Percentiles rank a stretch among this genome's conserved stretches.
These are phyloP conservation scores for Tremella fuciformis DNA, from an alignment of 768 basidiomycete genomes.

Conservation along the genomic window DNA sequence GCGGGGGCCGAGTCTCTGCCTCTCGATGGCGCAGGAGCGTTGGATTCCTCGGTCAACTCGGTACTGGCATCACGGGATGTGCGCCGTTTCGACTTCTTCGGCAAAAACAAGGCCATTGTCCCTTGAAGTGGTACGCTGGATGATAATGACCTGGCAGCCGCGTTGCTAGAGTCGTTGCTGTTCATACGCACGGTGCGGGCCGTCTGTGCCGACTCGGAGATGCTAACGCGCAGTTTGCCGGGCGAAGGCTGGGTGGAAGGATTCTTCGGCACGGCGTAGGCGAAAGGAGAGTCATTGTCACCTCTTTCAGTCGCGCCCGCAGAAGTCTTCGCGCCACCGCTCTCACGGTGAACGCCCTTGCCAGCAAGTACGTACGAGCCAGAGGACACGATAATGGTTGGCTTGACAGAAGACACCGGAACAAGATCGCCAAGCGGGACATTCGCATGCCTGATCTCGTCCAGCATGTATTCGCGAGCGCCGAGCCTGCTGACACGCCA, in stretches of 20 bases:
- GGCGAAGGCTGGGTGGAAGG: background rate
- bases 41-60: background rate
- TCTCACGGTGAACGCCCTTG: constrained; percentile 39
- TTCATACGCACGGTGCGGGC: constrained; percentile 17
- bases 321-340: constrained; percentile 42
- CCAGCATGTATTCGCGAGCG: constrained; percentile 44
- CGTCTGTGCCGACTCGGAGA: background rate
- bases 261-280: constrained; percentile 5
- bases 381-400: constrained; percentile 2
- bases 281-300: background rate
- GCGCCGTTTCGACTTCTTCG: background rate
- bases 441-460: constrained; percentile 15
- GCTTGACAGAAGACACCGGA: constrained; percentile 2
- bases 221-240: background rate
- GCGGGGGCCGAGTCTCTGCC: constrained; percentile 5
- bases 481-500: constrained; percentile 35
- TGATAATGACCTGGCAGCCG: constrained; percentile 17
- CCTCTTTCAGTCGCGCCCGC: constrained; percentile 9
- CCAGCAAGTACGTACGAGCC: constrained; percentile 30
- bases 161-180: constrained; percentile 23
- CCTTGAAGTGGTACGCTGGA: constrained; percentile 18
- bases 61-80: background rate
- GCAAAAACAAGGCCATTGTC: background rate
- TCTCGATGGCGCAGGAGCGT: background rate
- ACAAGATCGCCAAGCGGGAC: background rate